Evolutionary conservation across 2,329 filamentous ascomycete genomes (phyloP).

Genomic region (Ustilaginoidea virens): DNA sequence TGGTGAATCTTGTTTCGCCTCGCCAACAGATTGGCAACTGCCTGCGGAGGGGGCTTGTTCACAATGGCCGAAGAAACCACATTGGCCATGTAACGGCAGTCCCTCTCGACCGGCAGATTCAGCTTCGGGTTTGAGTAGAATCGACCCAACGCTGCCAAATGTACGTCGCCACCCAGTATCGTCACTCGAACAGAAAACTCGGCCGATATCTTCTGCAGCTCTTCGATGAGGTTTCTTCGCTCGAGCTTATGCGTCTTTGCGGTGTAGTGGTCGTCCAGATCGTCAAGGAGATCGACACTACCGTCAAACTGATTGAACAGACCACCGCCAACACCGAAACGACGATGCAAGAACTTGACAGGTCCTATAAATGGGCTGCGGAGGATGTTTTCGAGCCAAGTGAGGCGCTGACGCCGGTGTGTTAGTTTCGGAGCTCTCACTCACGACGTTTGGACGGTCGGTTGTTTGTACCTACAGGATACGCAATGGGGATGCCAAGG

Average conservation of each 20-base stretch:
- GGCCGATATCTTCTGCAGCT: slow-evolving; percentile 68
- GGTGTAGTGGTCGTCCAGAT: slow-evolving; percentile 93
- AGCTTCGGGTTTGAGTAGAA: slow-evolving; percentile 86
- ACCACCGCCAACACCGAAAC: slow-evolving; percentile 70
- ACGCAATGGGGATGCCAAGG: slow-evolving; percentile 74
- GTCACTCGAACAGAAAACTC: slow-evolving; percentile 83
- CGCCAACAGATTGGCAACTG: slow-evolving; percentile 78
- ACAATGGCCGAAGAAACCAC: slow-evolving; percentile 90
- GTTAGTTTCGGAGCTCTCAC: too few species aligned
- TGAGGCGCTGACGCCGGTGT: slow-evolving; percentile 46
- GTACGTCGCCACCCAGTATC: slow-evolving; percentile 87
- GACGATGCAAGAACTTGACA: slow-evolving; percentile 76
- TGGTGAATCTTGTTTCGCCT: slow-evolving; percentile 74
- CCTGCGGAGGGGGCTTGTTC: slow-evolving; percentile 81
- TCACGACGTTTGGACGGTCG: too few species aligned
- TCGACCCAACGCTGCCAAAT: slow-evolving; percentile 78
- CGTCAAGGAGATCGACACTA: slow-evolving; percentile 80
- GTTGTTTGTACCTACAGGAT: slow-evolving; percentile 53
- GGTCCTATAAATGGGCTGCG: slow-evolving; percentile 75
- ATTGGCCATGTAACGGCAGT: slow-evolving; percentile 92
- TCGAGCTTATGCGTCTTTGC: slow-evolving; percentile 83
- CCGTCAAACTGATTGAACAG: slow-evolving; percentile 93
- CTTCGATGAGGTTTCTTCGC: slow-evolving; percentile 61
- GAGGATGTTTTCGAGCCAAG: slow-evolving; percentile 93
- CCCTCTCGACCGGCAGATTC: slow-evolving; percentile 59